phyloP scores from a whole-genome alignment of 768 basidiomycete species.

The Auricularia auricula-judae region DNA sequence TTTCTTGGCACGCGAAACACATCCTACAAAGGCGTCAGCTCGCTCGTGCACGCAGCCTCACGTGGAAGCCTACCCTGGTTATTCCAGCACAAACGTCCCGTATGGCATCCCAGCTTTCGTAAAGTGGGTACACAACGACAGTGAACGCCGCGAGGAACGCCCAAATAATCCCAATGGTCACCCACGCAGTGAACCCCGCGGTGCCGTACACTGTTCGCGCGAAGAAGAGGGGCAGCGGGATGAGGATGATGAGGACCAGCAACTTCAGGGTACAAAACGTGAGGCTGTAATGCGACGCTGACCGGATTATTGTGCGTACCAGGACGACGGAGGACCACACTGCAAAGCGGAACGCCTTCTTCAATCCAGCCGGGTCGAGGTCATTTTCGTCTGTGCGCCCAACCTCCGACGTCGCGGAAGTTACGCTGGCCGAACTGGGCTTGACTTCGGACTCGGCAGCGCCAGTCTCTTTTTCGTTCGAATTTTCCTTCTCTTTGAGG shows the following conservation, averaged over 20 bases:
- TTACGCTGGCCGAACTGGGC: background rate
- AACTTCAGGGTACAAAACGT: conserved; percentile 26
- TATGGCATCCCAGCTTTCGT: conserved; percentile 67
- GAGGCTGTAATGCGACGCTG: background rate
- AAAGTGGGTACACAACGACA: conserved; percentile 80
- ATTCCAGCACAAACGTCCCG: conserved; percentile 47
- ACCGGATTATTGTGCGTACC: conserved; percentile 23
- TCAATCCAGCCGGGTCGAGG: conserved; percentile 51
- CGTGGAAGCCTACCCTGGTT: conserved; percentile 36
- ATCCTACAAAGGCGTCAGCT: no score
- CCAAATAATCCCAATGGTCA: conserved; percentile 75
- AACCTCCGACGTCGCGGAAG: background rate
- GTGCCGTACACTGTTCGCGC: conserved; percentile 60
- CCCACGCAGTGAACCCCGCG: conserved; percentile 65
- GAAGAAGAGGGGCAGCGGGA: conserved; percentile 83
- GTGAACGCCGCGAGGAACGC: conserved; percentile 62
- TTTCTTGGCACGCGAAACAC: no score
- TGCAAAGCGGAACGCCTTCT: conserved; percentile 74
- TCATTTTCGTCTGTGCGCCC: conserved; percentile 32
- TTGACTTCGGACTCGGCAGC: background rate
- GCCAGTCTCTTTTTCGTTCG: conserved; percentile 18
- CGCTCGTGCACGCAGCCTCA: background rate
- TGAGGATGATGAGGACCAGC: conserved; percentile 53
- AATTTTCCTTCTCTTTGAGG: conserved; percentile 16
- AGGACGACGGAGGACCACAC: conserved; percentile 58